A percentile compares a stretch with the other conserved stretches of the same genome.
phyloP scores from a whole-genome alignment of 73 alveolate species.

The Paramecium caudatum region DNA sequence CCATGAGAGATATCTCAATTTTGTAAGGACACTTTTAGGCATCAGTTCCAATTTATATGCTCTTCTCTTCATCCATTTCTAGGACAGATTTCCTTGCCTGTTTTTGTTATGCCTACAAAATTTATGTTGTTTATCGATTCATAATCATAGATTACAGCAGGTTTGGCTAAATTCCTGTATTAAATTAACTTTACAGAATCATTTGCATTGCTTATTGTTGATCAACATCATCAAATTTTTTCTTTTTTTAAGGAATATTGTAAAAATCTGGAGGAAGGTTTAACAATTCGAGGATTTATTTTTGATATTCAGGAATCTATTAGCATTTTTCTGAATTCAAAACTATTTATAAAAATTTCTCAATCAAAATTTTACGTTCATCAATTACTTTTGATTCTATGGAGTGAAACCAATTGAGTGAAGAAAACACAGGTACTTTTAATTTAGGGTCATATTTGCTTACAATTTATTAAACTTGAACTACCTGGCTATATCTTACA shows the following conservation, averaged over 20 bases:
- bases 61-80: background rate
- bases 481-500: slow-evolving; percentile 47
- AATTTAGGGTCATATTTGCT: background rate
- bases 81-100: background rate
- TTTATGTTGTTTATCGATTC: background rate
- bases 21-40: background rate
- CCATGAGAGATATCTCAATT: background rate
- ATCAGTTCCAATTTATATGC: background rate
- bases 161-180: background rate
- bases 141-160: background rate
- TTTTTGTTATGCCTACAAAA: background rate
- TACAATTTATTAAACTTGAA: background rate
- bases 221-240: background rate
- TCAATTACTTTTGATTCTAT: slow-evolving; percentile 14
- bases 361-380: slow-evolving; percentile 22
- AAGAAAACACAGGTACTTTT: background rate
- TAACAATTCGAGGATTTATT: background rate
- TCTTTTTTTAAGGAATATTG: background rate
- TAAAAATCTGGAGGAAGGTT: background rate
- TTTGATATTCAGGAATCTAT: background rate
- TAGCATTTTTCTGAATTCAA: slow-evolving; percentile 1
- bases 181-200: background rate
- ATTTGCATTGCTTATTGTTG: background rate
- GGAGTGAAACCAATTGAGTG: slow-evolving; percentile 1
- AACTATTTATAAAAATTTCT: slow-evolving; percentile 23